phyloP scores from a whole-genome alignment of 1,139 yeast genomes.

The Taiozyma sp. region DNA sequence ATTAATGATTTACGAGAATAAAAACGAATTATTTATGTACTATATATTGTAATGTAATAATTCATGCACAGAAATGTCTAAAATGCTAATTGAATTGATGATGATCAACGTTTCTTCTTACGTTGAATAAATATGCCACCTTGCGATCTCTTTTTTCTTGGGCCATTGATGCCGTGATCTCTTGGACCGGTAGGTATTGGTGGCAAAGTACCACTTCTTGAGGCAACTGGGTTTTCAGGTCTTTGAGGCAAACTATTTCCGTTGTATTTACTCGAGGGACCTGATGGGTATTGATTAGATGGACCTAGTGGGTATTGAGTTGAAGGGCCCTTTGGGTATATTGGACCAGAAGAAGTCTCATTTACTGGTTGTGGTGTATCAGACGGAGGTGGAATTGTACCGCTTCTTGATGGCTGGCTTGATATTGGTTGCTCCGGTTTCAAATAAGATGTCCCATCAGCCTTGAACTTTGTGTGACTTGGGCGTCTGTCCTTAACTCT shows the following conservation, averaged over 20 bases:
- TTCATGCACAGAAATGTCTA: background rate
- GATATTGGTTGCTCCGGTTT: background rate
- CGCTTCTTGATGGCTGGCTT: background rate
- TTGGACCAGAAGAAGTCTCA: background rate
- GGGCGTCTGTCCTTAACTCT: background rate
- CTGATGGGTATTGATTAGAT: background rate
- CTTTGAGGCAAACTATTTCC: background rate
- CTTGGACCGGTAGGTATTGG: constrained; percentile 4
- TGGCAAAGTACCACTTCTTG: constrained; percentile 10
- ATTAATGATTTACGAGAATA: background rate
- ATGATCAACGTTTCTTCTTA: constrained; percentile 3
- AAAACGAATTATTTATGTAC: background rate
- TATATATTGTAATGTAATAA: background rate
- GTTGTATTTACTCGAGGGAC: background rate
- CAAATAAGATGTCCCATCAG: background rate
- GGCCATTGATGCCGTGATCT: background rate
- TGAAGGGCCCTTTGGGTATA: background rate
- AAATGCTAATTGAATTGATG: background rate
- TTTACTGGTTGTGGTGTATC: background rate
- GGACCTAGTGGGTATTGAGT: background rate
- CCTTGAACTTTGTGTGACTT: background rate
- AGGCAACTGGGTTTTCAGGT: constrained; percentile 1
- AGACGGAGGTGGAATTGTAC: background rate
- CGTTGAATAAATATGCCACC: constrained; percentile 8
- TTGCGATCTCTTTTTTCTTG: constrained; percentile 2